A percentile compares a stretch with the other conserved stretches of the same genome.
phyloP scores from a whole-genome alignment of 2,329 filamentous ascomycete genomes.

The Neofusicoccum kwambonambiense region DNA sequence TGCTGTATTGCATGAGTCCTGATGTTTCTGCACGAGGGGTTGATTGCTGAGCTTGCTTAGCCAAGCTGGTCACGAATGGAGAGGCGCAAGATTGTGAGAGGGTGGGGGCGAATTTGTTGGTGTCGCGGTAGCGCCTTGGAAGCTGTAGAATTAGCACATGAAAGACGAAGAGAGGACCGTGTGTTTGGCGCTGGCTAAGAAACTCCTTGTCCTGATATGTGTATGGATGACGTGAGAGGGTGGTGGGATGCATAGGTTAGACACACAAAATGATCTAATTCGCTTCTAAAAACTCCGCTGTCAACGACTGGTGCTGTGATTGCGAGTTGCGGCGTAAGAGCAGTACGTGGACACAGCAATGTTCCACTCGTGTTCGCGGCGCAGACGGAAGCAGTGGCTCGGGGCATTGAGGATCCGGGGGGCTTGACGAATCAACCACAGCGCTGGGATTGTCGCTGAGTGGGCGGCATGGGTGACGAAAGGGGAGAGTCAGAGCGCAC shows the following conservation, averaged over 20 bases:
- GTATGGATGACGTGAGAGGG: conserved; percentile 6
- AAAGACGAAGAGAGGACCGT: conserved; percentile 10
- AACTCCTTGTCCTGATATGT: neutral
- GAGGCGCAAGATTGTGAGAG: conserved; percentile 2
- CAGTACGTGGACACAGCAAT: neutral
- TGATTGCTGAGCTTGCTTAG: neutral
- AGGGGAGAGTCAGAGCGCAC: neutral
- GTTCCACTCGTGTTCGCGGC: neutral
- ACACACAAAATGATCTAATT: neutral
- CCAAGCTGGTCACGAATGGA: neutral
- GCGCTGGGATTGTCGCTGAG: neutral
- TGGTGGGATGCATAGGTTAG: neutral
- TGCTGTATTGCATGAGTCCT: conserved; percentile 8
- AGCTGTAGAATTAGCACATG: conserved; percentile 11
- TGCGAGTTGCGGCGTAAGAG: neutral
- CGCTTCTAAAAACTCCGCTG: neutral
- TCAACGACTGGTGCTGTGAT: neutral
- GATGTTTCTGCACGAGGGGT: neutral
- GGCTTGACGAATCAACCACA: neutral
- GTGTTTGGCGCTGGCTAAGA: neutral
- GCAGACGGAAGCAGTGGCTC: neutral
- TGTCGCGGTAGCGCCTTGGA: neutral
- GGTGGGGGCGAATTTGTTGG: neutral
- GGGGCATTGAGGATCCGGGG: conserved; percentile 4
- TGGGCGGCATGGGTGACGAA: neutral